Base-by-base conservation (phyloP, 305 asterid genomes). In the Fraxinus sp. region DNA sequence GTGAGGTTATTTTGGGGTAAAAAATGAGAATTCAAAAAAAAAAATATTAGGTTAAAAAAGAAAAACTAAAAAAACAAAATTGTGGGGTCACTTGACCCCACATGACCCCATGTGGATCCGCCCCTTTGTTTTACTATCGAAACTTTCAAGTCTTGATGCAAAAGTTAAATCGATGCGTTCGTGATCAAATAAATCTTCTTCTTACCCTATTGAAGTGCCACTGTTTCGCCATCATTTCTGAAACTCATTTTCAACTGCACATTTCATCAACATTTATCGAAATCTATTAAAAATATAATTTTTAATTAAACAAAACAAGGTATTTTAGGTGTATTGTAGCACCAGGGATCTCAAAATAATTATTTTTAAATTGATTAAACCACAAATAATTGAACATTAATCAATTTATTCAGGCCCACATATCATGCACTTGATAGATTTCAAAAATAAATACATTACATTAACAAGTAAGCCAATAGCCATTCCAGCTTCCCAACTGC, bases 401-500 rank as follows among this genome's bases (percentile, higher is more conserved):
- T 18, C 22, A 55, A 55, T n/a, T 55, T 62, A 22, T 62, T 62
- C 32, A 22, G 71, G 71, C 5, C 71, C 71, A 62, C 71, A 22
- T 22, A 20, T 62, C 7, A 18, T 20, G 71, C 32, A 59, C 20
- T 20, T 1, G 2, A 62, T 22, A 22, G 32, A 22, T 22, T 62
- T 28, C 2, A 71, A 32, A 71, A 71, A 71, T 13, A 11, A 13
- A 30, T 10, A 13, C 7, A 64, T 28, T 30, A 70, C 22, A 30
- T 30, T 70, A 70, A 66, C 36, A 66, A 66, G 39, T 14, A 70
- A 14, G 8, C 20, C 75, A 70, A 30, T 24, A 30, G 39, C 39
- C 22, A 30, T 71, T 28, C 13, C 43, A 71, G 11, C 76, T 71
- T 71, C 76, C 43, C 76, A 71, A 71, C 76, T 71, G 76, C 24